Evolutionary conservation across 129 eudicot species (phyloP).

Genomic region (Pulicaria dysenterica): DNA sequence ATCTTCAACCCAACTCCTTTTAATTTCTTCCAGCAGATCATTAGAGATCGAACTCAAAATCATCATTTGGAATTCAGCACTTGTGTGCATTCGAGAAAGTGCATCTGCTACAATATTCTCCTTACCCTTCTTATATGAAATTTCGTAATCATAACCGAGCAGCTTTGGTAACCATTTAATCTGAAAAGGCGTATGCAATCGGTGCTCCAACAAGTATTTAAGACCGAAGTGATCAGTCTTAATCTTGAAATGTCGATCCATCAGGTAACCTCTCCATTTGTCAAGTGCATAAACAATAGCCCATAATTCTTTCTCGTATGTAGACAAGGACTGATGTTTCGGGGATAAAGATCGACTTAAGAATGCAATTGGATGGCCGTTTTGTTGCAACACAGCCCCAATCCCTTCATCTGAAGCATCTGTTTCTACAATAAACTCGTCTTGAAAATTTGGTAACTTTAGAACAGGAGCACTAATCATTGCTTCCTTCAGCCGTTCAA

Average conservation of each 20-base stretch:
- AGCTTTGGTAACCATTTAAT: neutral
- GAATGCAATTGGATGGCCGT: neutral
- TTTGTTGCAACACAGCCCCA: neutral
- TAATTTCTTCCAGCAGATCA: too few relatives aligned
- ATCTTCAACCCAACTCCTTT: too few relatives aligned
- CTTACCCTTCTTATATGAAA: neutral
- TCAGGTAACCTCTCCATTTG: neutral
- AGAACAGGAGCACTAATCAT: neutral
- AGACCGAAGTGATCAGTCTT: too few relatives aligned
- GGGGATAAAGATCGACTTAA: neutral
- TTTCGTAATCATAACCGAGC: neutral
- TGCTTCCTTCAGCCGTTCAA: neutral
- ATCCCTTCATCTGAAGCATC: neutral
- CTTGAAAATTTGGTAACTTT: neutral
- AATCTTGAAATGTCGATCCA: neutral
- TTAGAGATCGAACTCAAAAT: too few relatives aligned
- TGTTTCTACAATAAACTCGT: neutral
- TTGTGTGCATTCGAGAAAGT: neutral
- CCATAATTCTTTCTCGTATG: slow-evolving; percentile 3
- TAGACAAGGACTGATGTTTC: too few relatives aligned
- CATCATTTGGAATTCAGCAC: neutral
- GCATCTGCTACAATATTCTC: neutral
- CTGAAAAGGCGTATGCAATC: neutral
- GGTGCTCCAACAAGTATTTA: neutral
- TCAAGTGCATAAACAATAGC: neutral